Evolutionary conservation across 2,329 filamentous ascomycete species (phyloP).

Genomic region (Metarhizium humberi): DNA sequence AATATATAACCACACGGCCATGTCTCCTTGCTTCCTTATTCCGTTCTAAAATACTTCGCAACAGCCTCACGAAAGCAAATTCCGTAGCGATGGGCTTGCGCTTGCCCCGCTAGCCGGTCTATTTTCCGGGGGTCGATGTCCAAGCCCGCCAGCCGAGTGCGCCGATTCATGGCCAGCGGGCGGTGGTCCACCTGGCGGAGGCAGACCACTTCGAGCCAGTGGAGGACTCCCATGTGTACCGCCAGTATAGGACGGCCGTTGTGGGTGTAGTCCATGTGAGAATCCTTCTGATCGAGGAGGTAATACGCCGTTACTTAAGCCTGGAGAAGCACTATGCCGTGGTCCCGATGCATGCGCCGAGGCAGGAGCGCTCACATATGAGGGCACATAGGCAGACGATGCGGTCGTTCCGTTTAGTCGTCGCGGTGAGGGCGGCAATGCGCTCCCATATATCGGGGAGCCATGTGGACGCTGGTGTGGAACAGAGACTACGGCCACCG

Average conservation of each 20-base stretch:
- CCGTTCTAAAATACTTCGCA: neutral
- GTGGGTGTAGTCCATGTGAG: slow-evolving; percentile 32
- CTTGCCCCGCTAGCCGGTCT: slow-evolving; percentile 57
- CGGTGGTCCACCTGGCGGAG: slow-evolving; percentile 11
- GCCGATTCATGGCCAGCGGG: slow-evolving; percentile 17
- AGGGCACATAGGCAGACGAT: slow-evolving; percentile 30
- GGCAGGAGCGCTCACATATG: slow-evolving; percentile 18
- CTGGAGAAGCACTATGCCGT: slow-evolving; percentile 19
- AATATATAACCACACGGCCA: neutral
- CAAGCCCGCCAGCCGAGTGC: slow-evolving; percentile 15
- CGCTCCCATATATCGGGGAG: slow-evolving; percentile 28
- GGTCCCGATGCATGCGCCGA: slow-evolving; percentile 15
- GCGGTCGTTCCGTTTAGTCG: slow-evolving; percentile 32
- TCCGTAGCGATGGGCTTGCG: slow-evolving; percentile 66
- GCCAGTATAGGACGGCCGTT: slow-evolving; percentile 31
- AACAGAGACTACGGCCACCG: slow-evolving; percentile 30
- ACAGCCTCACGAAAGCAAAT: slow-evolving; percentile 52
- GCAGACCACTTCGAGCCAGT: slow-evolving; percentile 28
- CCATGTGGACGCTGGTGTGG: slow-evolving; percentile 29
- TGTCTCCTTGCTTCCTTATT: neutral
- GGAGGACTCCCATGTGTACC: slow-evolving; percentile 37
- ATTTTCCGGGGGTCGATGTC: slow-evolving; percentile 26
- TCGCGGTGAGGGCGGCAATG: slow-evolving; percentile 39
- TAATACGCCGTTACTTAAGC: slow-evolving; percentile 23
- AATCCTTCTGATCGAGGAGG: slow-evolving; percentile 24